phyloP scores from a whole-genome alignment of 768 basidiomycete species.

The Coprinopsis sp. region DNA sequence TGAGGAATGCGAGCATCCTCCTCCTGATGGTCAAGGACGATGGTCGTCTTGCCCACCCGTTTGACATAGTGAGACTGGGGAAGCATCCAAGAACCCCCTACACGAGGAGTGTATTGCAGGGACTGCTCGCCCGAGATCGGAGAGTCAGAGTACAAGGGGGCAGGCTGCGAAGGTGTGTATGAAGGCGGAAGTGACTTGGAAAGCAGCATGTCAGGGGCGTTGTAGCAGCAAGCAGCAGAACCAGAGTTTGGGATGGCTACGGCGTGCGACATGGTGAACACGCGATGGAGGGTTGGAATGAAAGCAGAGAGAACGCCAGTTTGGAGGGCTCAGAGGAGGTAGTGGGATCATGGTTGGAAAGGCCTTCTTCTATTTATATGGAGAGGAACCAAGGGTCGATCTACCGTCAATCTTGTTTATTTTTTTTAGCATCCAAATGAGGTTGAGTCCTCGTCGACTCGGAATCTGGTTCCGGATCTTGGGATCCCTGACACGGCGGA shows the following conservation, averaged over 20 bases:
- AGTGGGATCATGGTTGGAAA: too few species aligned
- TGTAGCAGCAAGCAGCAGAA: too few species aligned
- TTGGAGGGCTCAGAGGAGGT: not conserved
- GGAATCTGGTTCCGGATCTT: too few species aligned
- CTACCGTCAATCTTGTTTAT: too few species aligned
- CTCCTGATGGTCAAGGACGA: constrained; percentile 47
- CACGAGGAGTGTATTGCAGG: constrained; percentile 45
- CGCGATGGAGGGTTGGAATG: not conserved
- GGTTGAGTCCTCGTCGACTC: too few species aligned
- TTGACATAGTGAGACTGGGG: constrained; percentile 39
- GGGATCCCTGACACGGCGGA: too few species aligned
- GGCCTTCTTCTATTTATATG: too few species aligned
- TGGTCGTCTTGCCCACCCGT: constrained; percentile 33
- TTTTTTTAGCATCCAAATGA: too few species aligned
- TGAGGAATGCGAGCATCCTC: constrained; percentile 31
- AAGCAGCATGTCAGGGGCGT: not conserved
- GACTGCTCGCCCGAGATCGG: constrained; percentile 48
- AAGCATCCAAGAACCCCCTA: constrained; percentile 12
- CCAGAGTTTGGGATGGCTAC: too few species aligned
- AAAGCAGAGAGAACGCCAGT: not conserved
- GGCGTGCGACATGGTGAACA: not conserved
- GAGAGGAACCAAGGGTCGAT: too few species aligned
- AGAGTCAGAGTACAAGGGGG: constrained; percentile 54
- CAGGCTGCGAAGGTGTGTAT: constrained; percentile 52
- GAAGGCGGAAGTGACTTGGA: constrained; percentile 34